Base-by-base conservation (phyloP, 176 grass and related monocot species). In the Eleusine indica region DNA sequence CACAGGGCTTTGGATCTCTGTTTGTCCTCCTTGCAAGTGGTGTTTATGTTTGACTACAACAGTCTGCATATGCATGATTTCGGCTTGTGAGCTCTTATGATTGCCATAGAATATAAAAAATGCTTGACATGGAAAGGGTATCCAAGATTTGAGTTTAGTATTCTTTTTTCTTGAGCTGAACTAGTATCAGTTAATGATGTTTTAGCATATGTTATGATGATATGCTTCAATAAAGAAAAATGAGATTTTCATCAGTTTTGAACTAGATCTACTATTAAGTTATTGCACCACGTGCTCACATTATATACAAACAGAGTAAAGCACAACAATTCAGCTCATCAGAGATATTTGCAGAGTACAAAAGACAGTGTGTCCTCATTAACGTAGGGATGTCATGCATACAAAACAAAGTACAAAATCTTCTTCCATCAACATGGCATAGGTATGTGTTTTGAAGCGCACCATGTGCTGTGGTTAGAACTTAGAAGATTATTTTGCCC, bases 1-100 rank as follows among this genome's bases (percentile, higher is more conserved):
- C 75, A 13, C 76, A 90, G 87, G 90, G 93, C 49, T 92, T 94
- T 78, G 87, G 93, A 78, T 94, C 86, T 79, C 87, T 94, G 21
- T 92, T 92, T 29, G 29, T 90, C 30, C 90, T 95, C 78, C 93
- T 95, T 3, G 85, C 90, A 46, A 84, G 62, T 70, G 90, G 90
- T 53, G 87, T 95, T 74, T 92, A 90, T 65, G 87, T 95, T 66
- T 88, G 71, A 91, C 53, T 21, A 37, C 41, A 41, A 32, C 4
- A 66, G 32, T 11, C 61, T 67, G 51, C 64, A 56, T 32, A 21
- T 11, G 42, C 29, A 37, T 80, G 68, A 53, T 49, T 75, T 51
- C 63, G 1, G 47, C 71, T 53, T 32, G 22, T 32, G 46, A 48
- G 44, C n/a, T 76, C 52, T 58, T 41, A 57, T 18, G 39, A 39